Conservation (phyloP, 768 basidiomycete species). For the Pisolithus marmoratus region DNA sequence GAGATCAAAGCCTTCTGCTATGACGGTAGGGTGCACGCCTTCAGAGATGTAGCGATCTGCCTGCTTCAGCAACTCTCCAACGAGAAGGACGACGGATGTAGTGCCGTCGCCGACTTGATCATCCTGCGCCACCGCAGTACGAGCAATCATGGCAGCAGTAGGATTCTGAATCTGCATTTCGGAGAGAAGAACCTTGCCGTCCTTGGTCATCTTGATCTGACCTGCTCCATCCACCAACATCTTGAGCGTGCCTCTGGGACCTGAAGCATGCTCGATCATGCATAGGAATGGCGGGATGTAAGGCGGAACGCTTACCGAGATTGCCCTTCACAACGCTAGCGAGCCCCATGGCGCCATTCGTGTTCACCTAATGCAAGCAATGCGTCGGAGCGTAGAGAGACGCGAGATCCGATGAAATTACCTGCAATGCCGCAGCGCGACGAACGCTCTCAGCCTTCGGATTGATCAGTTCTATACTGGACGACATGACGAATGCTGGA, state of each 20-base stretch:
- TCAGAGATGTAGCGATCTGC: slow-evolving; percentile 97
- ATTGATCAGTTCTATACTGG: slow-evolving; percentile 92
- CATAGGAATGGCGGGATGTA: slow-evolving; percentile 8
- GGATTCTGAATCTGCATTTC: slow-evolving; percentile 99
- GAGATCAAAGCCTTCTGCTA: slow-evolving; percentile 92
- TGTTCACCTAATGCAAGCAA: slow-evolving; percentile 62
- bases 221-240: slow-evolving; percentile 99
- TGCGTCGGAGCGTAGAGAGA: slow-evolving; percentile 16
- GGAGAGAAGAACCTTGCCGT: slow-evolving; percentile 95
- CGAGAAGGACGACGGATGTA: slow-evolving; percentile 92
- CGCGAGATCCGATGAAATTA: slow-evolving; percentile 26
- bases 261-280: slow-evolving; percentile 39
- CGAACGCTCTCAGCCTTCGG: slow-evolving; percentile 93
- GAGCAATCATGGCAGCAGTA: slow-evolving; percentile 97
- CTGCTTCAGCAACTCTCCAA: slow-evolving; percentile 94
- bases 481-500: slow-evolving; percentile 42
- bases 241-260: slow-evolving; percentile 95
- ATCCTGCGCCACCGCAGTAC: slow-evolving; percentile 97
- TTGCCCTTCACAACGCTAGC: slow-evolving; percentile 97
- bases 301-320: slow-evolving; percentile 57
- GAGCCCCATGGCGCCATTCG: slow-evolving; percentile 92
- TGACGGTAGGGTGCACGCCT: slow-evolving; percentile 95
- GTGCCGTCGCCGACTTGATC: slow-evolving; percentile 99
- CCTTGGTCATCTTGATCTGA: slow-evolving; percentile 99
- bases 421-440: slow-evolving; percentile 88